phyloP scores from a whole-genome alignment of 768 basidiomycete species.

The Leccinum subgranulosum region DNA sequence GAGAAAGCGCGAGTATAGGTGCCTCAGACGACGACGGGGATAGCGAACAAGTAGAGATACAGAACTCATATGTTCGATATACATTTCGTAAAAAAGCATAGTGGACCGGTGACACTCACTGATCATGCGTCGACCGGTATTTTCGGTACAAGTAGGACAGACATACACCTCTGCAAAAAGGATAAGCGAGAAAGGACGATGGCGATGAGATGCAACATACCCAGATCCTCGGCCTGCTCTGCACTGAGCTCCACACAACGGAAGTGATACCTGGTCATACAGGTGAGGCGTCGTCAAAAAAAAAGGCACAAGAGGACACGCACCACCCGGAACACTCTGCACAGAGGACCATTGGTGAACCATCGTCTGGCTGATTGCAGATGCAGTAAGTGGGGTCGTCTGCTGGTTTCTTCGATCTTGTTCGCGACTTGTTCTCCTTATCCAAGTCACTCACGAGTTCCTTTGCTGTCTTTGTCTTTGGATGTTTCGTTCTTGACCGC shows the following conservation, averaged over 20 bases:
- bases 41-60: constrained; percentile 35
- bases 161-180: constrained; percentile 54
- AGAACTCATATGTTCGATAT: constrained; percentile 36
- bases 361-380: constrained; percentile 70
- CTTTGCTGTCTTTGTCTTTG: constrained; percentile 13
- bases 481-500: constrained; percentile 41
- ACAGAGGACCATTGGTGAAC: constrained; percentile 78
- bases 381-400: constrained; percentile 42
- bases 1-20: constrained; percentile 28
- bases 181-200: constrained; percentile 12
- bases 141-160: constrained; percentile 53
- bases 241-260: constrained; percentile 64
- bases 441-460: constrained; percentile 26
- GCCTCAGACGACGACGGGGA: constrained; percentile 32
- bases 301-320: constrained; percentile 19
- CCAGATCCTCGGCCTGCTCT: constrained; percentile 71
- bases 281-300: constrained; percentile 4
- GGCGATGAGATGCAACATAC: constrained; percentile 45
- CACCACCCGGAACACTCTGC: constrained; percentile 71
- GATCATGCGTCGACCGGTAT: constrained; percentile 62
- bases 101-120: constrained; percentile 63
- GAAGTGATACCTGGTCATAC: constrained; percentile 73
- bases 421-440: constrained; percentile 30
- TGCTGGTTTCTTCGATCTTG: constrained; percentile 25
- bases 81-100: constrained; percentile 30